Percentiles rank a stretch among this genome's conserved stretches.
Conservation (phyloP, 345 rosid genomes). For the Pugionium dolabratum region DNA sequence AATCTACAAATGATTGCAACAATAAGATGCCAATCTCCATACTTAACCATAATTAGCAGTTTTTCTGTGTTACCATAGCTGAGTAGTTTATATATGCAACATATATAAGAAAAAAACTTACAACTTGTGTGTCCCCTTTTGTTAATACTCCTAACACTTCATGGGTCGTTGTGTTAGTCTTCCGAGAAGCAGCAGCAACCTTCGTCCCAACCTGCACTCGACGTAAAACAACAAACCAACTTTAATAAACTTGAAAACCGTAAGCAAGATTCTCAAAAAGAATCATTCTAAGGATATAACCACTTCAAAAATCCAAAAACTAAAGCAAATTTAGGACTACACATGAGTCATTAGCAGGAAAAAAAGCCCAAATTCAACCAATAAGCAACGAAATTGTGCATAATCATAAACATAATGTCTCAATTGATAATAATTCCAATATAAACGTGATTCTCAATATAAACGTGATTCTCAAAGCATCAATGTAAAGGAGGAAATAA, state of each 20-base stretch:
- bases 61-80: no score
- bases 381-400: not conserved
- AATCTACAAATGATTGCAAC: not conserved
- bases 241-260: not conserved
- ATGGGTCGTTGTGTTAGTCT: conserved; percentile 93
- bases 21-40: not conserved
- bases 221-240: conserved; percentile 18
- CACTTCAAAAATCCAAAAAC: not conserved
- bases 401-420: conserved; percentile 7
- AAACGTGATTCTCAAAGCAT: not conserved
- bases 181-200: conserved; percentile 94
- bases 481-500: conserved; percentile 4
- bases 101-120: conserved; percentile 42
- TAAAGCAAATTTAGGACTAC: conserved; percentile 11
- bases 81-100: not conserved
- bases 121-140: conserved; percentile 76
- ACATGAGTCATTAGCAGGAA: not conserved
- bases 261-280: conserved; percentile 7
- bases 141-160: conserved; percentile 95
- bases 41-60: not conserved
- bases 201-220: conserved; percentile 74
- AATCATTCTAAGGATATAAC: not conserved
- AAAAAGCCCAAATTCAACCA: not conserved
- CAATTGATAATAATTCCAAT: not conserved
- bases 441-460: no score